Conservation (phyloP, 176 grass and related monocot genomes). For the Oryza longistaminata region DNA sequence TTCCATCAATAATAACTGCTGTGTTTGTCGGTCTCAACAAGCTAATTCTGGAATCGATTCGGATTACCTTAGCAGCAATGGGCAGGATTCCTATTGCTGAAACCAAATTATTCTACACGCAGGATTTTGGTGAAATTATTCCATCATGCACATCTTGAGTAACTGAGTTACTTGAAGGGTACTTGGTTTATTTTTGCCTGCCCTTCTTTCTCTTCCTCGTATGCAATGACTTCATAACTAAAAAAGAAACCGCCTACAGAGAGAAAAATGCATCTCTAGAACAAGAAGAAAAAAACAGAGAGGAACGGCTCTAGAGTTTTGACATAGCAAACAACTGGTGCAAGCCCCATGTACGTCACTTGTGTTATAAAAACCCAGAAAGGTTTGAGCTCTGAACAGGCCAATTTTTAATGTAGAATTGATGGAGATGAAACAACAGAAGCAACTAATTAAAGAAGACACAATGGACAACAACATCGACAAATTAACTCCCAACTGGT, state of each 20-base stretch:
- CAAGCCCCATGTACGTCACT: background rate
- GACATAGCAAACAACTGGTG: background rate
- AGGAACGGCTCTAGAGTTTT: background rate
- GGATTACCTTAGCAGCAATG: background rate
- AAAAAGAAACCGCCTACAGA: too few species aligned
- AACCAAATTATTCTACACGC: background rate
- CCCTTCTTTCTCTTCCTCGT: background rate
- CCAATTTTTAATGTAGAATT: background rate
- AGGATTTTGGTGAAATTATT: background rate
- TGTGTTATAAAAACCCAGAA: background rate
- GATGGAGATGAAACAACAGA: background rate
- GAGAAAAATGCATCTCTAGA: background rate
- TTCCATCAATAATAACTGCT: conserved; percentile 20
- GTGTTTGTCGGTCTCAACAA: background rate
- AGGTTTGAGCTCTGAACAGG: too few species aligned
- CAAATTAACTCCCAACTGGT: background rate
- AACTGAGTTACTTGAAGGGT: background rate
- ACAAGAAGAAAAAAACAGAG: background rate
- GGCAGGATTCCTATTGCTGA: background rate
- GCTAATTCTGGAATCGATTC: background rate
- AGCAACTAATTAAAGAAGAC: background rate
- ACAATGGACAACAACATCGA: background rate
- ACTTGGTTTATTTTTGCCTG: background rate
- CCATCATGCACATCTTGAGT: background rate
- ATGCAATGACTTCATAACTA: background rate